A percentile compares a stretch with the other conserved stretches of the same genome.
These are phyloP conservation scores for Lumnitzera racemosa DNA, from an alignment of 345 rosid species.

Conservation along the genomic window DNA sequence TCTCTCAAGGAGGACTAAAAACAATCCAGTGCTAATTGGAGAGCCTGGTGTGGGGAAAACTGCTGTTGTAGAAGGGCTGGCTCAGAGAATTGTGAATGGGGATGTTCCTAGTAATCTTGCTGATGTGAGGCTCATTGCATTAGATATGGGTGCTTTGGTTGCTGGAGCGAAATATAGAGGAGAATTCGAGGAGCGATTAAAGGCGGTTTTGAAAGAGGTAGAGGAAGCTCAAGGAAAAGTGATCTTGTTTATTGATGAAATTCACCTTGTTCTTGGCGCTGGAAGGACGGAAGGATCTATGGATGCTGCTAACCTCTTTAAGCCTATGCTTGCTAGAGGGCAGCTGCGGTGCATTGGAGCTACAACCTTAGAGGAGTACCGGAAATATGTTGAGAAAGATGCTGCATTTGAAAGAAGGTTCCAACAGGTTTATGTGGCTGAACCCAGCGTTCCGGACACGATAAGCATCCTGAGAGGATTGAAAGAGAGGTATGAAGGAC, in stretches of 20 bases:
- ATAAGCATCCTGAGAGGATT: constrained; percentile 84
- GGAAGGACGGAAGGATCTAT: constrained; percentile 86
- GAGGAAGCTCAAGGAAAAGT: constrained; percentile 95
- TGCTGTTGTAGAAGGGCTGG: constrained; percentile 90
- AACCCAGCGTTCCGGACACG: constrained; percentile 80
- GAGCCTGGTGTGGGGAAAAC: constrained; percentile 97
- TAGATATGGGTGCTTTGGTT: constrained; percentile 85
- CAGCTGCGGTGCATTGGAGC: constrained; percentile 94
- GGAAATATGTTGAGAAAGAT: constrained; percentile 96
- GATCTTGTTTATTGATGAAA: constrained; percentile 87
- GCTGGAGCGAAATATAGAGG: constrained; percentile 90
- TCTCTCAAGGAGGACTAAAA: constrained; percentile 82
- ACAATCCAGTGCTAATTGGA: constrained; percentile 90
- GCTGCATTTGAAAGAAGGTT: constrained; percentile 93
- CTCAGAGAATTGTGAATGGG: constrained; percentile 84
- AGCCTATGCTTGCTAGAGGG: constrained; percentile 95
- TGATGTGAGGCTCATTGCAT: constrained; percentile 77
- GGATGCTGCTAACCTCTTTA: constrained; percentile 96
- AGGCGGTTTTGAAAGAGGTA: constrained; percentile 84
- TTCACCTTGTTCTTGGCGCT: constrained; percentile 95
- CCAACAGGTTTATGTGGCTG: constrained; percentile 88
- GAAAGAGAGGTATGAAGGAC: constrained; percentile 91
- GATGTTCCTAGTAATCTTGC: constrained; percentile 81
- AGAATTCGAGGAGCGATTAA: constrained; percentile 80
- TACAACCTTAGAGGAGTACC: constrained; percentile 86